phyloP scores from a whole-genome alignment of 1,139 yeast species.

The Hyphopichia burtonii region DNA sequence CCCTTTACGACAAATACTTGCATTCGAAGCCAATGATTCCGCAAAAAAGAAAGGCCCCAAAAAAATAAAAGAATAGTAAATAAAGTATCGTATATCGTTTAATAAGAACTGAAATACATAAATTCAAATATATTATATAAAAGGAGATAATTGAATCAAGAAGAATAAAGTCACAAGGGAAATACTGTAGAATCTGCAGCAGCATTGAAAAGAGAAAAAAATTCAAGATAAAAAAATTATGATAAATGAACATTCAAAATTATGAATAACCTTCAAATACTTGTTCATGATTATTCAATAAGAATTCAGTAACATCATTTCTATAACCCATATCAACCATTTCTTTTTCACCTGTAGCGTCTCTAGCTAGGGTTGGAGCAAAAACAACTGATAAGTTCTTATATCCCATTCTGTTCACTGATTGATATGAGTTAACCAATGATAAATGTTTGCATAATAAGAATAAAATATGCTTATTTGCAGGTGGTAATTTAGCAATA shows the following conservation, averaged over 20 bases:
- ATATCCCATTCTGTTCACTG: slow-evolving; percentile 70
- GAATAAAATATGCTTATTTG: slow-evolving; percentile 62
- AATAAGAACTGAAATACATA: not conserved
- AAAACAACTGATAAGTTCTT: slow-evolving; percentile 88
- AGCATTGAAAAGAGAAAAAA: too few relatives aligned
- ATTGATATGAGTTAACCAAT: slow-evolving; percentile 48
- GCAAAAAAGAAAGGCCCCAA: too few relatives aligned
- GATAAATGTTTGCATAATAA: slow-evolving; percentile 64
- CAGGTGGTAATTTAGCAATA: slow-evolving; percentile 53
- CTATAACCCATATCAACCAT: slow-evolving; percentile 82
- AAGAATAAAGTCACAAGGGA: too few relatives aligned
- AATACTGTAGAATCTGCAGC: too few relatives aligned
- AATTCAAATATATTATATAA: not conserved
- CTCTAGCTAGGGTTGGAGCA: slow-evolving; percentile 91
- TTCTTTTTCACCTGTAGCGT: slow-evolving; percentile 78
- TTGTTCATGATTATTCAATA: slow-evolving; percentile 55
- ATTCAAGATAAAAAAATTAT: not conserved
- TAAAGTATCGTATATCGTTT: too few relatives aligned
- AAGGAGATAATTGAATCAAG: not conserved
- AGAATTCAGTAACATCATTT: slow-evolving; percentile 75
- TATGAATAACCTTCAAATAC: slow-evolving; percentile 26
- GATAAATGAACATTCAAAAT: too few relatives aligned
- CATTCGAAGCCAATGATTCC: too few relatives aligned
- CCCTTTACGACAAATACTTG: not conserved
- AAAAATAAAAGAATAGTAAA: too few relatives aligned